Percentiles rank a stretch among this genome's conserved stretches.
Evolutionary conservation across 768 basidiomycete species (phyloP).

Genomic region (Clitopilus hobsonii): DNA sequence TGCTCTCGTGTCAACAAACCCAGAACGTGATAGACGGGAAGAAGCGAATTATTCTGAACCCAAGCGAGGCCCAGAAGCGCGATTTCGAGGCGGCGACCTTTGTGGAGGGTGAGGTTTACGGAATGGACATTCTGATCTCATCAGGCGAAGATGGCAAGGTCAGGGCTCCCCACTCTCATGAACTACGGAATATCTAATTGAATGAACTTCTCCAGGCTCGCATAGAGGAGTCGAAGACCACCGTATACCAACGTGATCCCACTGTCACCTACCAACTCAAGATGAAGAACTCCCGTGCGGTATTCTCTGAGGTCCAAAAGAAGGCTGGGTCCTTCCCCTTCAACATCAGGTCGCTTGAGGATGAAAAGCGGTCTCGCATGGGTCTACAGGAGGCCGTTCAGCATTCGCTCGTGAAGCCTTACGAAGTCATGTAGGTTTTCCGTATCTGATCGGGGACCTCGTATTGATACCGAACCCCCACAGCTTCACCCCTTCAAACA

Average conservation of each 20-base stretch:
- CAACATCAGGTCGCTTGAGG: conserved; percentile 89
- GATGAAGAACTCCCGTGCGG: conserved; percentile 95
- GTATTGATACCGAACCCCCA: conserved; percentile 1
- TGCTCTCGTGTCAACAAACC: conserved; percentile 94
- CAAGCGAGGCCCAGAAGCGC: conserved; percentile 75
- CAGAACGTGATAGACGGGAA: conserved; percentile 95
- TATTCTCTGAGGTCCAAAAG: conserved; percentile 96
- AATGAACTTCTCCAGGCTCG: conserved; percentile 60
- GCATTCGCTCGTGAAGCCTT: conserved; percentile 90
- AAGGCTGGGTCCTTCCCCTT: conserved; percentile 98
- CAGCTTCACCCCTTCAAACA: conserved; percentile 77
- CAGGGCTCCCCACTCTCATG: conserved; percentile 9
- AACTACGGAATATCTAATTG: background rate
- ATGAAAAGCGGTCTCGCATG: conserved; percentile 93
- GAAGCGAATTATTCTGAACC: conserved; percentile 92
- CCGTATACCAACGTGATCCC: conserved; percentile 88
- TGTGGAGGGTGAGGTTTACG: conserved; percentile 92
- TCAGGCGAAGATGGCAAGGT: conserved; percentile 92
- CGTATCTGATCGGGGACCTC: background rate
- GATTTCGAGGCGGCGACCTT: conserved; percentile 85
- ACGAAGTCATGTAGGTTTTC: conserved; percentile 80
- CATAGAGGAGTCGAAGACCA: conserved; percentile 83
- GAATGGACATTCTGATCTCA: conserved; percentile 87
- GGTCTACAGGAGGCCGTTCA: conserved; percentile 95
- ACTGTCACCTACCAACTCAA: conserved; percentile 91